Base-by-base conservation (phyloP, 202 grass and related monocot species). In the Dendrocalamus latiflorus region DNA sequence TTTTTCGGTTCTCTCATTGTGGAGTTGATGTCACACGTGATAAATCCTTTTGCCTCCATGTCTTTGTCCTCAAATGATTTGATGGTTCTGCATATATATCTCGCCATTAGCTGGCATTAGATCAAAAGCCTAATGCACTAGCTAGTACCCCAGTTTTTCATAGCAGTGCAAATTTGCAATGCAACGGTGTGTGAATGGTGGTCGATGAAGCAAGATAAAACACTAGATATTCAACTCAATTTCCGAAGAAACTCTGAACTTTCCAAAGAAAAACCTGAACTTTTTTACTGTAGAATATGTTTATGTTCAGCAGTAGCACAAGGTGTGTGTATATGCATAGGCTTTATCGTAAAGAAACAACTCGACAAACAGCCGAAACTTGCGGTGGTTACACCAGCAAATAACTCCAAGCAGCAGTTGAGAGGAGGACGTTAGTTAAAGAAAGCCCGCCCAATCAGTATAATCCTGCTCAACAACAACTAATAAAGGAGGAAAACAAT, bases 341-440 rank as follows among this genome's bases (percentile, higher is more conserved):
- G 62, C 74, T 90, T 86, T 90, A 57, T 90, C 84, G 83, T 83
- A 60, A 90, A 87, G 84, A 80, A 84, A 65, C 79, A 86, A 14
- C 53, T 72, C 20, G 65, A 71, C 83, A 77, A 81, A 71, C 55
- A 83, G 88, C 66, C n/a, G n/a, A n/a, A n/a, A n/a, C n/a, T n/a
- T n/a, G n/a, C n/a, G n/a, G n/a, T n/a, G n/a, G n/a, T n/a, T 90
- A n/a, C 84, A 90, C 84, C 88, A 90, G 80, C 88, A 90, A 86
- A 90, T 90, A 83, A 72, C 48, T 86, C 79, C 2, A 69, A 59
- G 78, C 80, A 64, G 77, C 88, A 83, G 84, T 86, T 83, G 71
- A 39, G 67, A 61, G 66, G 34, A 75, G 72, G 65, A n/a, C n/a
- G n/a, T 77, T 72, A 65, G 72, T 56, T 83, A 74, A 82, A 84